phyloP scores from a whole-genome alignment of 2,329 filamentous ascomycete genomes.

The Allantophomopsis cytisporea region DNA sequence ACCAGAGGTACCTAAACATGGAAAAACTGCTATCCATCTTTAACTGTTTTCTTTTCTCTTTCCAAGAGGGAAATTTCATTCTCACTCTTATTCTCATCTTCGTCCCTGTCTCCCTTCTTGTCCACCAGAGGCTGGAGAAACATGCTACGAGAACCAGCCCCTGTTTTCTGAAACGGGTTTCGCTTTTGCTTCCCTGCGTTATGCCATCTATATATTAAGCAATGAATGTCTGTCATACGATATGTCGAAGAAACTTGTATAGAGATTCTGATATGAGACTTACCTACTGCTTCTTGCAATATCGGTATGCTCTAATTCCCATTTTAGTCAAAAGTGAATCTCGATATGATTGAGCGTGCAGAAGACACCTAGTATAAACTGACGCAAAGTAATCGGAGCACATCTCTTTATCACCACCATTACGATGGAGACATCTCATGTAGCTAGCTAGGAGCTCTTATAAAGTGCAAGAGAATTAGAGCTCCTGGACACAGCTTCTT shows the following conservation, averaged over 20 bases:
- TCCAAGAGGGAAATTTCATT: too few species aligned
- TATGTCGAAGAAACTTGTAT: background rate
- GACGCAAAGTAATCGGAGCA: conserved; percentile 88
- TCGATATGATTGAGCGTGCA: too few species aligned
- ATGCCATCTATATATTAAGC: background rate
- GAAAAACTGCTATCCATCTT: too few species aligned
- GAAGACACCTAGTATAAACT: conserved; percentile 17
- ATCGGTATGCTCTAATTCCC: background rate
- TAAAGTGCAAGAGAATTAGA: too few species aligned
- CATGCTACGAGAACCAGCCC: too few species aligned
- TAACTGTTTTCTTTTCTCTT: too few species aligned
- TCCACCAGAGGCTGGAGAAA: too few species aligned
- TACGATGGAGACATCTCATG: conserved; percentile 78
- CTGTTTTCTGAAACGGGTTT: background rate
- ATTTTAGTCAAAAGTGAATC: too few species aligned
- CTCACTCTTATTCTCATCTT: too few species aligned
- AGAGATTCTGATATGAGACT: background rate
- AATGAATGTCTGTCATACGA: background rate
- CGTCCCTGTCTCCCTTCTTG: too few species aligned
- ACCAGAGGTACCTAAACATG: too few species aligned
- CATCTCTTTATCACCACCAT: conserved; percentile 71
- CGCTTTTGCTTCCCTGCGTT: background rate
- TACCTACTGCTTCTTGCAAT: conserved; percentile 1
- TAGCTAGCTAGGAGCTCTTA: too few species aligned
- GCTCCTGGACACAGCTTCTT: conserved; percentile 72